Evolutionary conservation across 495 filamentous ascomycete genomes (phyloP), one percentile per base, ranked within the genome.

Genomic region (Daldinia caldariorum): DNA sequence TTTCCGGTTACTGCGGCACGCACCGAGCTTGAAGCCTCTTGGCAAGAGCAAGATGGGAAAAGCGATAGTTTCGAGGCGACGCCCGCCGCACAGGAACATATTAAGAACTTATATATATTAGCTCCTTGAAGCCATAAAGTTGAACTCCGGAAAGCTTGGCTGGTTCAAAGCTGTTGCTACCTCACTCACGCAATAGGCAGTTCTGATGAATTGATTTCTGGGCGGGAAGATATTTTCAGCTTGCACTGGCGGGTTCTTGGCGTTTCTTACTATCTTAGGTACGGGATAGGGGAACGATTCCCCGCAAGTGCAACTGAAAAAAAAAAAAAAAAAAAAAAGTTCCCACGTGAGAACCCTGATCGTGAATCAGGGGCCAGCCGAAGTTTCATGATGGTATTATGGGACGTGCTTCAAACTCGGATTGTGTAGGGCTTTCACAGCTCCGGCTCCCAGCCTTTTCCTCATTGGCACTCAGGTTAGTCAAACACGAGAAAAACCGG

Each of bases 351-450:
- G 51, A 45, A 2, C 61, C 70, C 49, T 61, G 38, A 61, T 60
- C 64, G 64, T 65, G 69, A 67, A 64, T 72, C 69, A 72, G 70
- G 70, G 70, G 65, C 20, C n/a, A n/a, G 59, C 54, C 61, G 1
- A 18, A 39, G 70, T 72, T 72, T 72, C 70, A 72, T 66, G 56
- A 68, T 49, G 56, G 70, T 47, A 65, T 55, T 60, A 64, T 68
- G 61, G 65, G 70, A 72, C 65, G 58, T 61, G 70, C 64, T 60
- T 72, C 61, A 72, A 72, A 68, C 70, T 65, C 60, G 70, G 70
- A 20, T 57, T 50, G 34, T 65, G 58, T 50, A 68, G 60, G 59
- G 37, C 32, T 12, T 14, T 63, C 31, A 13, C 50, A 49, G 35
- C 32, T 62, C 68, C 68, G 58, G 35, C 35, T 34, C 29, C 22